Percentiles rank a stretch among this genome's conserved stretches.
Evolutionary conservation across 1,139 yeast species (phyloP).

Genomic region (Pichia sp.): DNA sequence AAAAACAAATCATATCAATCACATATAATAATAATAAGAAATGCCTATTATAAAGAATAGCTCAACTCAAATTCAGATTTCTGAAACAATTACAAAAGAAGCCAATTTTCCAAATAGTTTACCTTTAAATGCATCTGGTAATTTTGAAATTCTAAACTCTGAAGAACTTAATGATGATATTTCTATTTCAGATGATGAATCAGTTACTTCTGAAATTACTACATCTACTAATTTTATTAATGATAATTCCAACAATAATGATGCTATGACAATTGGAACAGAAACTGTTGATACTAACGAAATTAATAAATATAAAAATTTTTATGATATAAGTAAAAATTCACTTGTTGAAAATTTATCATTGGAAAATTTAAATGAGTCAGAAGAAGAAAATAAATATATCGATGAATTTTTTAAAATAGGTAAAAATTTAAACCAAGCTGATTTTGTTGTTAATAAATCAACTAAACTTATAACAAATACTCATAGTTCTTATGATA

Average conservation of each 20-base stretch:
- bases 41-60: no score
- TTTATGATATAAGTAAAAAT: not conserved
- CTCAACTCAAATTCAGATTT: not conserved
- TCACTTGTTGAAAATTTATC: not conserved
- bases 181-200: slow-evolving; percentile 6
- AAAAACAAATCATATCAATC: no score
- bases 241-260: not conserved
- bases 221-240: not conserved
- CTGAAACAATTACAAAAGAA: no score
- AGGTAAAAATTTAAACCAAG: not conserved
- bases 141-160: slow-evolving; percentile 3
- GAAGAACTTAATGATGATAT: slow-evolving; percentile 2
- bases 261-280: not conserved
- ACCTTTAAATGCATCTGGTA: slow-evolving; percentile 5
- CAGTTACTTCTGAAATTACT: slow-evolving; percentile 1
- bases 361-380: slow-evolving; percentile 8
- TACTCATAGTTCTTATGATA: slow-evolving; percentile 7
- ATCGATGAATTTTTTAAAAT: slow-evolving; percentile 5
- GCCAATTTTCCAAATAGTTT: slow-evolving; percentile 7
- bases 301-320: not conserved
- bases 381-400: slow-evolving; percentile 6
- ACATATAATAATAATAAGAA: no score
- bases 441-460: not conserved
- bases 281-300: not conserved
- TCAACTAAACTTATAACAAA: no score